phyloP scores from a whole-genome alignment of 306 rosid genomes.

The Quillaja saponaria region DNA sequence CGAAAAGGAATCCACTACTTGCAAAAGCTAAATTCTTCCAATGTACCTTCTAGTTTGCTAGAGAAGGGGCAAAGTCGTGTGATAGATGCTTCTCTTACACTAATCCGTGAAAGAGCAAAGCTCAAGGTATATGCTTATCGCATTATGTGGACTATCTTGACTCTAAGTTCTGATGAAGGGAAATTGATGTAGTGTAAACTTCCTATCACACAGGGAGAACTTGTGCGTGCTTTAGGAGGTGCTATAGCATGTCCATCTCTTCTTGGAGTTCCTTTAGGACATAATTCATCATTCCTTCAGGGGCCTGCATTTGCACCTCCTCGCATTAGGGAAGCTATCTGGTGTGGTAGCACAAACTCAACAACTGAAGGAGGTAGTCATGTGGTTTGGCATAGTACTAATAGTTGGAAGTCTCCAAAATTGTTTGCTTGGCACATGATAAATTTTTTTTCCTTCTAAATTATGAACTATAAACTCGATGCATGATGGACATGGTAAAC shows the following conservation, averaged over 20 bases:
- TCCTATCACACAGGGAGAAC: constrained; percentile 66
- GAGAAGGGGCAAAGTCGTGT: constrained; percentile 83
- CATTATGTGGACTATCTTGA: background rate
- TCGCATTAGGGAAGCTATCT: constrained; percentile 91
- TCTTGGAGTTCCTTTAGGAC: constrained; percentile 95
- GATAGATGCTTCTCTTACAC: constrained; percentile 92
- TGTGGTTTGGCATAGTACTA: constrained; percentile 21
- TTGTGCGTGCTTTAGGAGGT: constrained; percentile 92
- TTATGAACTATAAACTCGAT: background rate
- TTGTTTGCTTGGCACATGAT: background rate
- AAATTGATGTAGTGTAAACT: constrained; percentile 4
- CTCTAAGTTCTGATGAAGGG: constrained; percentile 11
- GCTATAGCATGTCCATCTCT: constrained; percentile 74
- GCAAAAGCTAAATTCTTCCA: constrained; percentile 55
- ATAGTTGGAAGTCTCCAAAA: constrained; percentile 6
- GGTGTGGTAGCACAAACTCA: constrained; percentile 97
- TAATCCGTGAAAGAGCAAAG: constrained; percentile 92
- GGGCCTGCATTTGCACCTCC: constrained; percentile 99
- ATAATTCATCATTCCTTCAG: constrained; percentile 94
- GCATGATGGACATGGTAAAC: too few relatives aligned
- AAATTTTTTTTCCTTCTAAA: constrained; percentile 10
- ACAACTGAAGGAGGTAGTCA: constrained; percentile 83
- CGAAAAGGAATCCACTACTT: constrained; percentile 64
- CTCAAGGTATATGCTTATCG: constrained; percentile 59
- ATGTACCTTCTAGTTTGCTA: constrained; percentile 54